Evolutionary conservation across 1,284 basidiomycete species (phyloP), one percentile per base, ranked within the genome.

Genomic region (Xanthoconium separans): DNA sequence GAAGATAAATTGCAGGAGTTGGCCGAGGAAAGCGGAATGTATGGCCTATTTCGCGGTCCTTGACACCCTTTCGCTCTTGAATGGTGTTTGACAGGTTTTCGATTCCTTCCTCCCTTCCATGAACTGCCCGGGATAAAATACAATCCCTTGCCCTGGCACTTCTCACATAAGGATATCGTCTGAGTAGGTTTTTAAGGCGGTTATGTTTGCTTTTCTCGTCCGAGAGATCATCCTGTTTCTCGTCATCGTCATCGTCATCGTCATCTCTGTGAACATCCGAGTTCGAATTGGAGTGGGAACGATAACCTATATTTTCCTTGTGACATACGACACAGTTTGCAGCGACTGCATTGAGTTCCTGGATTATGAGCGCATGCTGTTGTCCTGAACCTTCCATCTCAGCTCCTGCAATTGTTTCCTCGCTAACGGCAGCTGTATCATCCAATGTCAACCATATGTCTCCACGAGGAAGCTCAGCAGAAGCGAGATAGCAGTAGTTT

Each of bases 401-500:
- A n/a, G n/a, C n/a, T n/a, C n/a, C n/a, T n/a, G n/a, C n/a, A n/a
- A n/a, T n/a, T n/a, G n/a, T n/a, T n/a, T n/a, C n/a, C n/a, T n/a
- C n/a, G n/a, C n/a, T n/a, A n/a, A 22, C 22, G 4, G 40, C 43
- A 59, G 44, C 10, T 50, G 20, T 1, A n/a, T 61, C 33, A 5
- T 47, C 44, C 2, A 59, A 12, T 2, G 47, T 43, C 4, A 46
- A 16, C 22, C 22, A 22, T 22, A 6, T 50, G 36, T 5, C 51
- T 29, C 59, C 55, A 60, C 33, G 0, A 10, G 11, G 0, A 1
- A 51, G 48, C 6, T 0, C 8, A 0, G 43, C 6, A 0, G 20
- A 6, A 1, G 15, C 20, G 4, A 61, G 58, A 8, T 59, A 50
- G 34, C 42, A 22, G 7, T 61, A 60, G 22, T 58, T 22, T 0